Percentiles rank a stretch among this genome's conserved stretches.
These are phyloP conservation scores for Candida ponderosae DNA, from an alignment of 805 yeast species.

Conservation along the genomic window DNA sequence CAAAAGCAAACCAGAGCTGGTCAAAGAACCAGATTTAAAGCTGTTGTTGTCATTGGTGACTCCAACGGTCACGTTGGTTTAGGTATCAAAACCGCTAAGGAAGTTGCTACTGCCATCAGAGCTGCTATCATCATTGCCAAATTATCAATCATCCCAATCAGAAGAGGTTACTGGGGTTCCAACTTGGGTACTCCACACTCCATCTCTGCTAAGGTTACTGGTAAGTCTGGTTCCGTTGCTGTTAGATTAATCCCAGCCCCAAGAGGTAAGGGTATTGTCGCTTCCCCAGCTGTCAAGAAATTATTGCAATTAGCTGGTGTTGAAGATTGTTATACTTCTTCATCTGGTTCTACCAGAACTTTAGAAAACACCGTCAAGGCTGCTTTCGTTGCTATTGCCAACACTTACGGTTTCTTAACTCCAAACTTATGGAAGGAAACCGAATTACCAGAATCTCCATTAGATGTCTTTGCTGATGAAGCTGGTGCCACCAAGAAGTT, in stretches of 20 bases:
- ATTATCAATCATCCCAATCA: conserved; percentile 97
- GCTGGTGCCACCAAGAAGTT: conserved; percentile 69
- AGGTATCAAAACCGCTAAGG: conserved; percentile 99
- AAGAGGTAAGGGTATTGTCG: conserved; percentile 99
- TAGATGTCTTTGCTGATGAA: conserved; percentile 89
- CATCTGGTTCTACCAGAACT: conserved; percentile 99
- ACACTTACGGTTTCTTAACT: conserved; percentile 99
- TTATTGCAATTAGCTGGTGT: conserved; percentile 99
- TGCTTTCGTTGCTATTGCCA: conserved; percentile 98
- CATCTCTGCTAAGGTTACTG: conserved; percentile 94
- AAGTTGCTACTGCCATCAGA: conserved; percentile 99
- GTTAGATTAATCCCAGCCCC: conserved; percentile 99
- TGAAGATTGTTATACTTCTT: conserved; percentile 98
- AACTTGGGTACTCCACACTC: conserved; percentile 99
- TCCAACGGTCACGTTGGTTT: conserved; percentile 99
- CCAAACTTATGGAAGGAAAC: conserved; percentile 96
- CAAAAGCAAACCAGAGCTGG: conserved; percentile 99
- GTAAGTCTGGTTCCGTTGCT: conserved; percentile 99
- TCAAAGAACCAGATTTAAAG: conserved; percentile 99
- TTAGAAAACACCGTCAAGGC: conserved; percentile 99
- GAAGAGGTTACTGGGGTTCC: conserved; percentile 99
- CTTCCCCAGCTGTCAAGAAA: conserved; percentile 99
- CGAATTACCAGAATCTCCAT: conserved; percentile 83
- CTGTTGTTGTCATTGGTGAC: conserved; percentile 99
- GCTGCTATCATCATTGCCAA: conserved; percentile 99